Base-by-base conservation (phyloP, 2,329 filamentous ascomycete species). In the Pseudogymnoascus verrucosus region DNA sequence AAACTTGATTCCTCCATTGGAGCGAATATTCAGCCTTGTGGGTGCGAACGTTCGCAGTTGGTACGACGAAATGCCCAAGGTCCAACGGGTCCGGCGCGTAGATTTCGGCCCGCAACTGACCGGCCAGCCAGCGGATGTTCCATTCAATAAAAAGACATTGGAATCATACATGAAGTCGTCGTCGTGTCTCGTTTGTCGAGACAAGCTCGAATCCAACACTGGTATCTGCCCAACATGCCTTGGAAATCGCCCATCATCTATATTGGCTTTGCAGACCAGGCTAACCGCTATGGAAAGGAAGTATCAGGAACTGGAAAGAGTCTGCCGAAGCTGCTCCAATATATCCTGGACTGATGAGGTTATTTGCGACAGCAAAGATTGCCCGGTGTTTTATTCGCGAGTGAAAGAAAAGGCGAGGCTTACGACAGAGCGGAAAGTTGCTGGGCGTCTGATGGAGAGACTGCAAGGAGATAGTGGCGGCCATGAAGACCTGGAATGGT, bases 1-100 rank as follows among this genome's bases (percentile, higher is more conserved):
- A 78, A 98, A 97, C 73, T 74, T 99, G 7, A 96, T 99, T 60
- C 95, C 95, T 5, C 95, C 95, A 0, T 82, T 99, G 0, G 93
- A 98, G 75, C 88, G 95, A 28, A 97, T 99, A 68, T 97, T 99
- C 79, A 96, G 95, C 71, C 87, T 99, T 2, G 90, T 98, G 2
- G 95, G 95, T 5, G 95, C 92, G 34, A 96, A 95, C 73, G 90
- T 98, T 0, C 80, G 90, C 16, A 83, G 85, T 65, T 99, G 95
- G 95, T 98, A 92, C 71, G 91, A 96, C 67, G 92, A 97, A 76
- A 96, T 98, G 91, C 93, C 93, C 54, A 96, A 96, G 74, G 81
- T 95, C 19, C 89, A 92, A 71, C 87, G 89, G 7, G 84, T 93
- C 54, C 83, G 88, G 28, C 84, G 83, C 63, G 62, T 74, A 26